Base-by-base conservation (phyloP, 2,329 filamentous ascomycete species). In the Escovopsis sp. region DNA sequence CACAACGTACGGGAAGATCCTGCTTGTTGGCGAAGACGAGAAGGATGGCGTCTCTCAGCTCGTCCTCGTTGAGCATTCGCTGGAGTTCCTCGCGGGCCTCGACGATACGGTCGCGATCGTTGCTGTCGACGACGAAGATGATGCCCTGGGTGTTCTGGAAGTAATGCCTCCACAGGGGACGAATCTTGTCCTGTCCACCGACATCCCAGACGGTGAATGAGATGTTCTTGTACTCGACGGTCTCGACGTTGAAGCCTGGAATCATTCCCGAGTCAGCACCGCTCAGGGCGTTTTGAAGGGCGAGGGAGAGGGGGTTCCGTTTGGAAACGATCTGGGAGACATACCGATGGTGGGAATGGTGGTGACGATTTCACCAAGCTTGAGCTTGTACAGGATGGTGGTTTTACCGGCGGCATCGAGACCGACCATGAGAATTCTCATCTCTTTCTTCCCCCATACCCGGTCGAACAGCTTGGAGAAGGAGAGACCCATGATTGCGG, bases 141-240 rank as follows among this genome's bases (percentile, higher is more conserved):
- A 98, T 88, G 62, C 90, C 90, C 68, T 98, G 90, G 50, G 90
- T 98, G 68, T 93, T 93, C 68, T 93, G 87, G 79, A 96, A 98
- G 72, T 98, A 98, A 67, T 96, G 90, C 70, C 90, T 86, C 90
- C 90, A 98, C 57, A 98, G 72, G 58, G 90, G 90, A 63, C 90
- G 79, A 61, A 98, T 98, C 83, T 96, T 96, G 78, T 98, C 90
- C 73, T 98, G 90, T 63, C 90, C 90, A 72, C 90, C 90, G 57
- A 98, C 90, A 71, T 96, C 90, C 90, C 90, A 98, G 61, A 98
- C 90, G 62, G 88, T 96, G 75, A 98, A 98, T 63, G 94, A 86
- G 56, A 94, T 94, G 77, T 98, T 98, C 77, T 94, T 94, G 75
- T 96, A 96, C 62, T 93, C 87, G 62, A 98, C 90, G 38, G 90